Evolutionary conservation across 116 monocot genomes (phyloP), one percentile per base, ranked within the genome.

Genomic region (Cymodocea nodosa): DNA sequence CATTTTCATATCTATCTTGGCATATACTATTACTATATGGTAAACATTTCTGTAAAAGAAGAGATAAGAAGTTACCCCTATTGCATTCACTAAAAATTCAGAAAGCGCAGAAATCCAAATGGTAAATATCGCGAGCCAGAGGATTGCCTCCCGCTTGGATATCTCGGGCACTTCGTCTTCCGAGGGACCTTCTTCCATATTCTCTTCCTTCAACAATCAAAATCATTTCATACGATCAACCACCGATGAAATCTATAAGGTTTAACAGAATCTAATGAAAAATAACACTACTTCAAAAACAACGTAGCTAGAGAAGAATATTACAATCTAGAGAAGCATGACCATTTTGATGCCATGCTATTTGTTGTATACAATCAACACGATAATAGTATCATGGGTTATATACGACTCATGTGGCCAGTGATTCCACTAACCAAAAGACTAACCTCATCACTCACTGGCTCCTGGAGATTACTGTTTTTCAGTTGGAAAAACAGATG

Each of bases 401-500:
- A 30, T 30, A 30, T 30, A 30, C 30, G 3, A 30, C 30, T 30
- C 30, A 30, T 30, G 1, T 30, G n/a, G n/a, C 9, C 39, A 39
- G 39, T 9, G 12, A 8, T 8, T 12, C 7, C 7, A 44, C 4
- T 44, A 44, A 44, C 44, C 44, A 44, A 12, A 8, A 44, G 44
- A 12, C 44, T 44, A 44, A 92, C 92, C 60, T 71, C 76, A 35
- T 71, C 74, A 39, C 67, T 83, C 51, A 88, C 75, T 23, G 81
- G 83, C 24, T 67, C 79, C 62, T 88, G 88, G 20, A 67, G 23
- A 66, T 75, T 79, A 44, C 60, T 63, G 14, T 79, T 88, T 73
- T 83, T 92, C 67, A 92, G 56, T 71, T 92, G 88, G 63, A 88
- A 92, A 70, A 81, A 68, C 17, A 92, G 81, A 70, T 87, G 88